A percentile compares a stretch with the other conserved stretches of the same genome.
Conservation (phyloP, 2,329 filamentous ascomycete species). For the Xylaria sp. region DNA sequence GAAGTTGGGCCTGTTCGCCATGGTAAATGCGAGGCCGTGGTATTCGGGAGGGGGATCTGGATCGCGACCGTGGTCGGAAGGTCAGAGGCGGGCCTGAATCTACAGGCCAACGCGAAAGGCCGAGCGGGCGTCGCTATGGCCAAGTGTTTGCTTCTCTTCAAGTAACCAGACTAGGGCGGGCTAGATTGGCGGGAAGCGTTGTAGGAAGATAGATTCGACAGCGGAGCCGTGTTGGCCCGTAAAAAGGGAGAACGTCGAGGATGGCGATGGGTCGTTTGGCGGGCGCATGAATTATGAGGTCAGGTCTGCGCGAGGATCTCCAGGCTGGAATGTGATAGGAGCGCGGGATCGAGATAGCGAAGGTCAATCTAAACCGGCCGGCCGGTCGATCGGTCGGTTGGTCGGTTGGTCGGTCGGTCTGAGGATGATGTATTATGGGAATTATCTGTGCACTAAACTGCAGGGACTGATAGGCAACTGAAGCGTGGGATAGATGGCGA, state of each 20-base stretch:
- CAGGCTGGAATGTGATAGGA: slow-evolving; percentile 26
- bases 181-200: neutral
- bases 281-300: slow-evolving; percentile 32
- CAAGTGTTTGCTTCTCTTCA: neutral
- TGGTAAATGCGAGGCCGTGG: slow-evolving; percentile 36
- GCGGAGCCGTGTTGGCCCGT: neutral
- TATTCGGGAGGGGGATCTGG: too few relatives aligned
- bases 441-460: slow-evolving; percentile 3
- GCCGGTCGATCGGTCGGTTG: too few relatives aligned
- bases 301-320: slow-evolving; percentile 17
- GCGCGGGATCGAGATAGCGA: slow-evolving; percentile 23
- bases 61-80: neutral
- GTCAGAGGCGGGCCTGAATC: neutral
- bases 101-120: neutral
- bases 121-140: neutral
- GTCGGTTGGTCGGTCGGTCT: neutral
- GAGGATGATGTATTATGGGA: slow-evolving; percentile 3
- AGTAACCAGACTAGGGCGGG: slow-evolving; percentile 2
- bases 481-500: slow-evolving; percentile 6
- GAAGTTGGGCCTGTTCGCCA: slow-evolving; percentile 60
- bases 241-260: neutral
- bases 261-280: slow-evolving; percentile 7
- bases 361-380: slow-evolving; percentile 1
- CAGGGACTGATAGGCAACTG: slow-evolving; percentile 1
- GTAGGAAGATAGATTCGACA: neutral